Conservation (phyloP, 179 eudicot species). For the Monotropa hypopitys region DNA sequence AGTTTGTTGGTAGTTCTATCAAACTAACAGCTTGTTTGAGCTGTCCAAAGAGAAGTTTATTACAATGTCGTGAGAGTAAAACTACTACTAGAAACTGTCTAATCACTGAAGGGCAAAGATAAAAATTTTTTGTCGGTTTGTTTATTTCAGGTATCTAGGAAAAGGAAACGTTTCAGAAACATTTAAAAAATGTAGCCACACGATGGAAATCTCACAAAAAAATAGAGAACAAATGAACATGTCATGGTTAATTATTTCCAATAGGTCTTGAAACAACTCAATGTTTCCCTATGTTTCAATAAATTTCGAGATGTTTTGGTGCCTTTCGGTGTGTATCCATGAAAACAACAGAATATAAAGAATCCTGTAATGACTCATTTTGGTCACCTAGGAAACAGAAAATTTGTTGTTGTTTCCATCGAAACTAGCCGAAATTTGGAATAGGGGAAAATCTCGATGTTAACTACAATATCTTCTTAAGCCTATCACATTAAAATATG, state of each 20-base stretch:
- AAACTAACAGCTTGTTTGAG: too few relatives aligned
- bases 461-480: not conserved
- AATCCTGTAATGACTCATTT: not conserved
- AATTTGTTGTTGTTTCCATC: not conserved
- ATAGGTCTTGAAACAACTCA: not conserved
- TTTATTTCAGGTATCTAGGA: too few relatives aligned
- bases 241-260: not conserved
- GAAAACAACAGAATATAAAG: not conserved
- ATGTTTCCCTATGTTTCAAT: not conserved
- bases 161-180: too few relatives aligned
- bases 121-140: too few relatives aligned
- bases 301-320: not conserved
- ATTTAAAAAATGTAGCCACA: not conserved
- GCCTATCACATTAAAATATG: not conserved
- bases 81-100: too few relatives aligned
- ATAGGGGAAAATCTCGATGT: not conserved
- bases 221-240: not conserved
- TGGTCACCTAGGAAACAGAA: not conserved
- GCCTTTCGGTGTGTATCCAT: not conserved
- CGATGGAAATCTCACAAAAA: not conserved
- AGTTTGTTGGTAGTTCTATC: too few relatives aligned
- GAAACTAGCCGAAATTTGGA: not conserved
- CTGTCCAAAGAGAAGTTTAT: too few relatives aligned
- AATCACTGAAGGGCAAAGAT: too few relatives aligned
- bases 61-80: too few relatives aligned